Base-by-base conservation (phyloP, 2,329 filamentous ascomycete species). In the Fusarium oxysporum region DNA sequence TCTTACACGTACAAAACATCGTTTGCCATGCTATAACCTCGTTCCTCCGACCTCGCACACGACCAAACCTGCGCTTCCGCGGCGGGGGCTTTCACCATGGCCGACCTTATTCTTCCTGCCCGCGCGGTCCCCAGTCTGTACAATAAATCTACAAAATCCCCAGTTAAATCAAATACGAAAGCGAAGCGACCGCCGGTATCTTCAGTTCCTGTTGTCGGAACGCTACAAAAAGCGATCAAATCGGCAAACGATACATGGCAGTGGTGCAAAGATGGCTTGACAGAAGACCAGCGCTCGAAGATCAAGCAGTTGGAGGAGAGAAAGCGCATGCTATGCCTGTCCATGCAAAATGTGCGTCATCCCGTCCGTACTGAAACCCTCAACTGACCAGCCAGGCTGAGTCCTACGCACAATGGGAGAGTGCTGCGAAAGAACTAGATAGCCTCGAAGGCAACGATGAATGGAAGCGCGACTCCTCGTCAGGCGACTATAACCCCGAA, bases 401-500 rank as follows among this genome's bases (percentile, higher is more conserved):
- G 66, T 89, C 89, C 2, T 88, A 91, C 74, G 83, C 87, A 55
- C 90, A 95, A 78, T 98, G 95, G 94, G 88, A 91, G 74, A 84
- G 85, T 21, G 92, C 93, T 14, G 95, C 95, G 5, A 86, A 86
- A 47, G 92, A 95, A 78, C 88, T 98, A 47, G 95, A 98, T 79
- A 81, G 86, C 14, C 84, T 97, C 19, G 94, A 97, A 80, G 91
- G 91, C 50, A 94, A 96, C 78, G 91, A 96, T 73, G 83, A 85
- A 33, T 97, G 95, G 95, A 97, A 97, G 80, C 81, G 86, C 37
- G 89, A 93, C 56, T 82, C 88, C 13, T 80, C 78, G 2, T 81
- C 87, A n/a, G 84, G 87, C 51, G 92, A 95, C 74, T 96, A 95
- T 80, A 90, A 96, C 76, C 88, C 90, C 2, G 84, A 84, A 0